phyloP scores from a whole-genome alignment of 768 basidiomycete species.

The Tylopilus sp. region DNA sequence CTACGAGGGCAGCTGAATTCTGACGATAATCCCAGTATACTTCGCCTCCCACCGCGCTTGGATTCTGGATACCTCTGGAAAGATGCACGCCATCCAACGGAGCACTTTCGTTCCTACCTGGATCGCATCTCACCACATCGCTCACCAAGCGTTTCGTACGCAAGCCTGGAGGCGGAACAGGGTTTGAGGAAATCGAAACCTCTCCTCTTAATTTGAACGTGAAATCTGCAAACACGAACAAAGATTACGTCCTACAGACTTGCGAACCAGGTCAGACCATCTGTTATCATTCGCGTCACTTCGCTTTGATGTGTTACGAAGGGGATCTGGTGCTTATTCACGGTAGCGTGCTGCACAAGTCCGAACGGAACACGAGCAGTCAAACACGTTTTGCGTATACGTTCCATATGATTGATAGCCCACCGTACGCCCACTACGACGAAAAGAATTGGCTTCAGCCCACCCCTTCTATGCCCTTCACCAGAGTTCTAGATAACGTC shows the following conservation, averaged over 20 bases:
- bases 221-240: conserved; percentile 14
- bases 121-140: conserved; percentile 74
- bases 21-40: conserved; percentile 63
- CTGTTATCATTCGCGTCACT: neutral
- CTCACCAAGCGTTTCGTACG: conserved; percentile 87
- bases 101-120: conserved; percentile 85
- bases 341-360: conserved; percentile 89
- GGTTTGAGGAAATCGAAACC: conserved; percentile 63
- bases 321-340: conserved; percentile 94
- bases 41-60: conserved; percentile 85
- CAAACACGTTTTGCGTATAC: conserved; percentile 92
- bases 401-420: conserved; percentile 89
- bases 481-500: conserved; percentile 44
- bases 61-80: conserved; percentile 96
- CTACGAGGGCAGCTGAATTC: neutral
- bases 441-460: conserved; percentile 96
- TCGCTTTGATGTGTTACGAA: conserved; percentile 17
- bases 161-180: conserved; percentile 71
- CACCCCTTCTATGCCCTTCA: conserved; percentile 78
- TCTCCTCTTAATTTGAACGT: conserved; percentile 15
- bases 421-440: conserved; percentile 71
- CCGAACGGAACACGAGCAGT: conserved; percentile 77
- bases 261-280: conserved; percentile 62
- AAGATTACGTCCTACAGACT: conserved; percentile 61
- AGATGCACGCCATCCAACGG: conserved; percentile 80